These are phyloP conservation scores for Cladosporium halotolerans DNA, from an alignment of 2,329 filamentous ascomycete genomes.

Conservation along the genomic window DNA sequence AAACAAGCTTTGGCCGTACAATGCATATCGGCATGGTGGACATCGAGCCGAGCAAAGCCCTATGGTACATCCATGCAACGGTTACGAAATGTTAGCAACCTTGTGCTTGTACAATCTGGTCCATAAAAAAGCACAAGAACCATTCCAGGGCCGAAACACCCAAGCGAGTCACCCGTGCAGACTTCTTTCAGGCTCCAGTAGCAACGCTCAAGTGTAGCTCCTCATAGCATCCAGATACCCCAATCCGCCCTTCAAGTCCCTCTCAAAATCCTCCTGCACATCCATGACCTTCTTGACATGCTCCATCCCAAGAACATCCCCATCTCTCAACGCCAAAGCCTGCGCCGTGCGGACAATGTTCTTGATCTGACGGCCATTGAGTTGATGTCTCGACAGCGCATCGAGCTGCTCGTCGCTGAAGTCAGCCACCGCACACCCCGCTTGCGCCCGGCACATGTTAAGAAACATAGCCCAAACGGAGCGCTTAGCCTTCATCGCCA, in stretches of 20 bases:
- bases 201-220: constrained; percentile 52
- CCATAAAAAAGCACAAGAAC: no score
- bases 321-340: constrained; percentile 71
- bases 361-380: constrained; percentile 75
- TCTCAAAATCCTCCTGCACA: constrained; percentile 74
- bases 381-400: constrained; percentile 58
- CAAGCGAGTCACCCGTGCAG: not conserved
- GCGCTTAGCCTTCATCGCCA: constrained; percentile 66
- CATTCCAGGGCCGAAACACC: no score
- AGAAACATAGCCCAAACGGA: constrained; percentile 82
- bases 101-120: no score
- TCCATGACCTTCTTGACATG: constrained; percentile 80
- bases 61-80: no score
- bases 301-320: constrained; percentile 63
- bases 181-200: not conserved
- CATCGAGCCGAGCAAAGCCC: no score
- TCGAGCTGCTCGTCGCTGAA: constrained; percentile 65
- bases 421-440: constrained; percentile 53
- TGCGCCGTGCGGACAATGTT: constrained; percentile 80
- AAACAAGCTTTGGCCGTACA: no score
- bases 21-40: no score
- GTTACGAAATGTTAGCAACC: no score
- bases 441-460: constrained; percentile 60
- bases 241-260: constrained; percentile 72
- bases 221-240: constrained; percentile 81